Base-by-base conservation (phyloP, 2,329 filamentous ascomycete genomes). In the Diaporthe sp. region DNA sequence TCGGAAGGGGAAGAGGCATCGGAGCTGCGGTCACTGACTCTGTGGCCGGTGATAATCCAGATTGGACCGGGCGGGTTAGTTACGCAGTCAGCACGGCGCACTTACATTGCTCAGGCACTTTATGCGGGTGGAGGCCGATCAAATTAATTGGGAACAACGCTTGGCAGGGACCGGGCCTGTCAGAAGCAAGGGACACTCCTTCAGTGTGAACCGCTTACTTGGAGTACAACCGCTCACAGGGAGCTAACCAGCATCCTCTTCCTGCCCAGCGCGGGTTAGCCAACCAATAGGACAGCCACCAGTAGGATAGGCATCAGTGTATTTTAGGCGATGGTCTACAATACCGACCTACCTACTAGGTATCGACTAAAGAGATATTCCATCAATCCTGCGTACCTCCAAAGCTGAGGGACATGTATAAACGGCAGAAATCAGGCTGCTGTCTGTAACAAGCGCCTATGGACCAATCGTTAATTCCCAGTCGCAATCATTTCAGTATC, bases 141-240 rank as follows among this genome's bases (percentile, higher is more conserved):
- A 42, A 42, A 70, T 70, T 55, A 70, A 70, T 55, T 70, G 65
- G 65, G 65, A 70, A 70, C 65, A 39, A 19, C 49, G 49, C 65
- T 70, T 70, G 65, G 65, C 65, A 70, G 65, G 65, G 65, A 55
- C 65, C 65, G 15, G 46, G 46, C 65, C 49, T 70, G 65, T 70
- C 65, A 70, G 65, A 55, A 55, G 49, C 65, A 42, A 22, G 65
- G 60, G 34, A 34, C 28, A 31, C 31, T 17, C 28, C 28, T 19
- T 31, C 28, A 34, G 61, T 13, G 15, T 39, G 60, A 46, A 67
- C 28, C 10, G 15, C 10, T 7, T 39, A 51, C 37, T 39, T 39
- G 37, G 15, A 34, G 17, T 22, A 22, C 34, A 13, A n/a, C 57
- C 57, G 34, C 34, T 57, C 12, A 37, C 31, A 37, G 55, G 31